phyloP scores from a whole-genome alignment of 352 stramenopile genomes.

The Pythium diclinum region DNA sequence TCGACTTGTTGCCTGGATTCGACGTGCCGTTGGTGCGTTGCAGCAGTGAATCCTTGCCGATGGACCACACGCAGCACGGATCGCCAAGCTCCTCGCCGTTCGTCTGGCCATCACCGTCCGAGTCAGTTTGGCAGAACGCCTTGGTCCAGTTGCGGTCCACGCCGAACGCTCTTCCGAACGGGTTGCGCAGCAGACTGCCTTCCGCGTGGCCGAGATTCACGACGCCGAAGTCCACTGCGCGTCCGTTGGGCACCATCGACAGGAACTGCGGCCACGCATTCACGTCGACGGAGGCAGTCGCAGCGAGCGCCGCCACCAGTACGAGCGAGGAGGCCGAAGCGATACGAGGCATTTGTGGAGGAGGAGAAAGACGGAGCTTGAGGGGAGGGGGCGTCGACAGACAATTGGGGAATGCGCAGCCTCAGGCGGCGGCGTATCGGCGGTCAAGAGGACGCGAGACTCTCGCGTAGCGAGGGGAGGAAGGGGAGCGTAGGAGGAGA shows the following conservation, averaged over 20 bases:
- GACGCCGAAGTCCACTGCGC: not conserved
- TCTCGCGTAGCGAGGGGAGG: too few relatives aligned
- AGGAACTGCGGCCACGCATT: constrained; percentile 4
- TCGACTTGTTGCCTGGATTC: constrained; percentile 16
- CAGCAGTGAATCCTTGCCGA: constrained; percentile 14
- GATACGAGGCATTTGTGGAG: not conserved
- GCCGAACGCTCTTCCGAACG: constrained; percentile 33
- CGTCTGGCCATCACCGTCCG: constrained; percentile 74
- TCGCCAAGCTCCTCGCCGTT: constrained; percentile 87
- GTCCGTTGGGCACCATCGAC: not conserved
- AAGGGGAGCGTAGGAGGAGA: not conserved
- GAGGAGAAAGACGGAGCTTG: not conserved
- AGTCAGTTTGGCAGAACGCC: constrained; percentile 58
- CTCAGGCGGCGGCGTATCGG: not conserved
- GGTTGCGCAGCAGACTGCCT: constrained; percentile 19
- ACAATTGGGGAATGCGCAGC: constrained; percentile 2
- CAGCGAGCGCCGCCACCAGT: not conserved
- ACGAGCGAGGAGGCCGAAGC: not conserved
- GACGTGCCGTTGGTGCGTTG: constrained; percentile 13
- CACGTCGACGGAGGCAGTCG: not conserved
- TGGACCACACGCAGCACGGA: constrained; percentile 64
- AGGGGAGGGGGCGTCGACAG: not conserved
- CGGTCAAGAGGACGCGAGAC: not conserved
- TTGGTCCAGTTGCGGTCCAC: constrained; percentile 31
- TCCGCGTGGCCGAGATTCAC: constrained; percentile 15